phyloP scores from a whole-genome alignment of 768 basidiomycete genomes.

The Agaricus sinodeliciosus region DNA sequence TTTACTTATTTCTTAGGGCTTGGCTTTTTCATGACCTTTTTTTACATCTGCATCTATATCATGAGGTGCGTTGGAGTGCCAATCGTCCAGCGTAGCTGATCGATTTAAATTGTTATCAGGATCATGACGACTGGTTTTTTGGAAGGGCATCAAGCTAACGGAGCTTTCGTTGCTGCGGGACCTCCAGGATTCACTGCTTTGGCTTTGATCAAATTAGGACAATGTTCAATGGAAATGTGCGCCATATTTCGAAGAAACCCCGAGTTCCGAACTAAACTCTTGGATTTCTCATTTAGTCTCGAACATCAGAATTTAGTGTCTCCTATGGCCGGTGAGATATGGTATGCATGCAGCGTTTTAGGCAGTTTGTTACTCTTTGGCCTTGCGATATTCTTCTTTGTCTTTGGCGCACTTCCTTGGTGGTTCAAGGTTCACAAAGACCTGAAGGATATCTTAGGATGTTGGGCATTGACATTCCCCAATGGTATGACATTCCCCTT shows the following conservation, averaged over 20 bases:
- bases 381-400: constrained; percentile 40
- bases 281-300: constrained; percentile 18
- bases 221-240: constrained; percentile 30
- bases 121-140: constrained; percentile 35
- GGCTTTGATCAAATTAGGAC: constrained; percentile 38
- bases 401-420: constrained; percentile 37
- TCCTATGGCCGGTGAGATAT: constrained; percentile 34
- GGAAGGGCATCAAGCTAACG: constrained; percentile 41
- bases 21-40: constrained; percentile 44
- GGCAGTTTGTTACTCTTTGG: constrained; percentile 34
- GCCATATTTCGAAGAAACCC: neutral
- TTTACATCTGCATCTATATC: constrained; percentile 44
- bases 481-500: constrained; percentile 23
- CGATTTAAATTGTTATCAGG: neutral
- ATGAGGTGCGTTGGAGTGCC: constrained; percentile 33
- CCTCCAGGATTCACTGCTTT: constrained; percentile 45
- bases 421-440: constrained; percentile 44
- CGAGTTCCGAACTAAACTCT: neutral
- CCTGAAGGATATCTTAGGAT: constrained; percentile 39
- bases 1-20: constrained; percentile 21
- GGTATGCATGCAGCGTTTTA: constrained; percentile 36
- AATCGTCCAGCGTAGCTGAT: neutral
- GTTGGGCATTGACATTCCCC: constrained; percentile 43
- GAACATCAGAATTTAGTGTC: constrained; percentile 28
- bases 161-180: constrained; percentile 41